phyloP scores from a whole-genome alignment of 768 basidiomycete species.

The Sarcomyxa edulis region DNA sequence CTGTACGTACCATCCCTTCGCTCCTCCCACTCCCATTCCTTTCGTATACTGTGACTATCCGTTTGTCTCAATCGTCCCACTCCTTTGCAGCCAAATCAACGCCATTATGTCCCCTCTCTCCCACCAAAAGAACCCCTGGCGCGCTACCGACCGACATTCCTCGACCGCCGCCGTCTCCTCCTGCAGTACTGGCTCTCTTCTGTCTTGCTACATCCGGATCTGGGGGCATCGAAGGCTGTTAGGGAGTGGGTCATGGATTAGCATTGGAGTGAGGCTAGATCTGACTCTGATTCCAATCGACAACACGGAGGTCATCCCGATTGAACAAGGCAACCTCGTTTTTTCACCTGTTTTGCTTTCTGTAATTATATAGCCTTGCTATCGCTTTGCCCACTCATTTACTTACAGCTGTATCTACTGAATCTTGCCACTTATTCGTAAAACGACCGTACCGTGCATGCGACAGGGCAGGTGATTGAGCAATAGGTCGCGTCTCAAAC shows the following conservation, averaged over 20 bases:
- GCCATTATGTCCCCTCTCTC: conserved; percentile 47
- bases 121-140: conserved; percentile 69
- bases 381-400: too few relatives aligned
- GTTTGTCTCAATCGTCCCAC: not conserved
- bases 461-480: too few relatives aligned
- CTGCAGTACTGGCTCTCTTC: conserved; percentile 64
- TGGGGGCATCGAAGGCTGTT: conserved; percentile 58
- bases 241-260: conserved; percentile 58
- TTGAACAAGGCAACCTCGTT: too few relatives aligned
- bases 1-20: conserved; percentile 31
- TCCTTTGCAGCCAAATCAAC: conserved; percentile 34
- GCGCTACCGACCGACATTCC: conserved; percentile 62
- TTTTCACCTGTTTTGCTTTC: too few relatives aligned
- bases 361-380: too few relatives aligned
- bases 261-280: too few relatives aligned
- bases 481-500: too few relatives aligned
- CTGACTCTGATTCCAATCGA: too few relatives aligned
- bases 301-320: too few relatives aligned
- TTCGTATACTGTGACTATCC: not conserved
- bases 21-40: conserved; percentile 1
- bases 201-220: conserved; percentile 64
- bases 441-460: too few relatives aligned
- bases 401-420: too few relatives aligned
- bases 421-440: too few relatives aligned
- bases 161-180: conserved; percentile 54